Base-by-base conservation (phyloP, 768 basidiomycete genomes). In the Hericium erinaceus region DNA sequence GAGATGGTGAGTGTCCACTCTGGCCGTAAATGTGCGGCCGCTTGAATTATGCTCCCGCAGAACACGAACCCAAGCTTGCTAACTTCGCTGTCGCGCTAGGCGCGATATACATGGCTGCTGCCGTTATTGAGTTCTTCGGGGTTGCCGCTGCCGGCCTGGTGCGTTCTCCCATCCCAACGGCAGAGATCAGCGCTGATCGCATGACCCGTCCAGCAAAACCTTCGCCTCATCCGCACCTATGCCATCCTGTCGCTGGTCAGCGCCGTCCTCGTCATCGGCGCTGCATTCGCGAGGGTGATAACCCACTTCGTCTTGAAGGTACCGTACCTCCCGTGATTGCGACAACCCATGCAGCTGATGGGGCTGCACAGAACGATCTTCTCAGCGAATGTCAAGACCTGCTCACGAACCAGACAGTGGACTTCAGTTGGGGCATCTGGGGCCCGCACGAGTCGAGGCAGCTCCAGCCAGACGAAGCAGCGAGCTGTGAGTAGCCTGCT, bases 261-360 rank as follows among this genome's bases (percentile, higher is more conserved):
- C 6, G 66, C 79, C 18, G 66, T 85, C 50, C 64, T 84, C 2
- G 70, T 84, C 22, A 62, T 78, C 6, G 85, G 70, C 0, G 69
- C 79, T 3, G 80, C 78, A 7, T 60, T 90, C 41, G 64, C 84
- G 60, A 76, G 81, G 28, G 71, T 81, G 9, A 68, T 91, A 8
- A 72, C 80, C 1, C 89, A 92, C 64, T 90, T 89, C 61, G 74
- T 73, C 0, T 76, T 77, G 72, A 90, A 89, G 80, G 44, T 46
- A n/a, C 15, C n/a, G 16, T 44, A 15, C 18, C 15, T 44, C 13
- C 40, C 41, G 41, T 9, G 33, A 10, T 6, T 10, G 6, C 33
- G 33, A 7, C 6, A 44, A 10, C 15, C 2, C 18, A 44, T 44
- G 2, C 18, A 15, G 1, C 41, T 15, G 13, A 15, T 16, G 16